These are phyloP conservation scores for Clarireedia paspali DNA, from an alignment of 2,329 filamentous ascomycete genomes.

Conservation along the genomic window DNA sequence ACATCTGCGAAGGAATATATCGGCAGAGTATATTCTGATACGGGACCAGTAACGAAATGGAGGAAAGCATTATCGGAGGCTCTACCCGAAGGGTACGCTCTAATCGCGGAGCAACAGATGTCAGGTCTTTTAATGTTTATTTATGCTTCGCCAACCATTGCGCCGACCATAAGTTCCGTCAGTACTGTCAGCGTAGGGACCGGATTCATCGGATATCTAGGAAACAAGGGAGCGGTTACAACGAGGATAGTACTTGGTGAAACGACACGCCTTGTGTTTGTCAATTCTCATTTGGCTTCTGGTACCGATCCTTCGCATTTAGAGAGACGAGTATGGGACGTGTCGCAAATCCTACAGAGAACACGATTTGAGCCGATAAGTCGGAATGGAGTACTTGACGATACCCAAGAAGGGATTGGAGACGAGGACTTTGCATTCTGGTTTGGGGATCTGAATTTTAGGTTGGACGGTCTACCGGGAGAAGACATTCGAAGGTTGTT, in stretches of 20 bases:
- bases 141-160: constrained; percentile 73
- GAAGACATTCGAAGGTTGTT: constrained; percentile 83
- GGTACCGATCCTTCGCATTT: constrained; percentile 70
- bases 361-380: constrained; percentile 71
- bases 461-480: constrained; percentile 78
- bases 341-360: constrained; percentile 65
- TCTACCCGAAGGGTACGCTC: constrained; percentile 67
- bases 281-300: constrained; percentile 87
- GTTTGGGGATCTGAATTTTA: constrained; percentile 94
- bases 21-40: constrained; percentile 63
- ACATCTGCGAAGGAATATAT: constrained; percentile 73
- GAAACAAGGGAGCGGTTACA: constrained; percentile 88
- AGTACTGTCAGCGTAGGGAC: constrained; percentile 82
- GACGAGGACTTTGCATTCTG: constrained; percentile 94
- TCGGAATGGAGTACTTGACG: constrained; percentile 55
- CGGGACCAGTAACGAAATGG: constrained; percentile 67
- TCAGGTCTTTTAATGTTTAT: constrained; percentile 78
- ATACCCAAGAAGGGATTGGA: constrained; percentile 65
- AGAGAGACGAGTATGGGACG: constrained; percentile 82
- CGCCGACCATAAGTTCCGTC: constrained; percentile 68
- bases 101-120: constrained; percentile 76
- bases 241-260: constrained; percentile 81
- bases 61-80: constrained; percentile 66
- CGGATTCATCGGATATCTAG: constrained; percentile 84
- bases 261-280: constrained; percentile 79